phyloP scores from a whole-genome alignment of 129 eudicot genomes.

The Escallonia herrerae region DNA sequence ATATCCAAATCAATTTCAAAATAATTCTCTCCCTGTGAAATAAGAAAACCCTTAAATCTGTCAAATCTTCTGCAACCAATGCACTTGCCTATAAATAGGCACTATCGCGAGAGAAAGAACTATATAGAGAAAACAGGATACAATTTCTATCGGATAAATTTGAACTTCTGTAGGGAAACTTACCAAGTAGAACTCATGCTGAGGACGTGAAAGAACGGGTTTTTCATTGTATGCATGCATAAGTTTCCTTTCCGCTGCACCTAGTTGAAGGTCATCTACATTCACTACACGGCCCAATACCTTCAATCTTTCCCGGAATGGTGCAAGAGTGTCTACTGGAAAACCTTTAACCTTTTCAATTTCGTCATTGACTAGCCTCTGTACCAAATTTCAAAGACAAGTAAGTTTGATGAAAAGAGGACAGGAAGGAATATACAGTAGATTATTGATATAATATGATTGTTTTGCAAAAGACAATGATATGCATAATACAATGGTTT shows the following conservation, averaged over 20 bases:
- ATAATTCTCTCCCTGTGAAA: conserved; percentile 76
- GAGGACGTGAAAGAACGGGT: conserved; percentile 98
- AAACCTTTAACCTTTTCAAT: conserved; percentile 87
- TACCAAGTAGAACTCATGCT: conserved; percentile 86
- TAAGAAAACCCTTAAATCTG: neutral
- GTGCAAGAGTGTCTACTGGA: conserved; percentile 51
- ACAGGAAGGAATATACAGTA: neutral
- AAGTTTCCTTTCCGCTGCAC: conserved; percentile 81
- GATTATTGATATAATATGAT: neutral
- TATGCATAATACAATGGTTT: conserved; percentile 1
- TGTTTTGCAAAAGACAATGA: neutral
- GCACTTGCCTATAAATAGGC: neutral
- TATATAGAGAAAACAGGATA: neutral
- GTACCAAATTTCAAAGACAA: conserved; percentile 5
- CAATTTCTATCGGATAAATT: neutral
- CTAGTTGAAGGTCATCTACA: conserved; percentile 79
- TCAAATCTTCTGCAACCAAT: neutral
- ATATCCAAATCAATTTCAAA: conserved; percentile 88
- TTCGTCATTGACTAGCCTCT: conserved; percentile 72
- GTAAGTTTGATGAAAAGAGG: neutral
- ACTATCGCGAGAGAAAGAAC: neutral
- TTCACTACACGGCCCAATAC: conserved; percentile 87
- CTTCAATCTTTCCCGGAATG: conserved; percentile 88
- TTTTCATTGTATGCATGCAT: conserved; percentile 95
- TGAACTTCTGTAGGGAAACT: conserved; percentile 12